Base-by-base conservation (phyloP, 75 land plant genomes). In the Pinus tabuliformis region DNA sequence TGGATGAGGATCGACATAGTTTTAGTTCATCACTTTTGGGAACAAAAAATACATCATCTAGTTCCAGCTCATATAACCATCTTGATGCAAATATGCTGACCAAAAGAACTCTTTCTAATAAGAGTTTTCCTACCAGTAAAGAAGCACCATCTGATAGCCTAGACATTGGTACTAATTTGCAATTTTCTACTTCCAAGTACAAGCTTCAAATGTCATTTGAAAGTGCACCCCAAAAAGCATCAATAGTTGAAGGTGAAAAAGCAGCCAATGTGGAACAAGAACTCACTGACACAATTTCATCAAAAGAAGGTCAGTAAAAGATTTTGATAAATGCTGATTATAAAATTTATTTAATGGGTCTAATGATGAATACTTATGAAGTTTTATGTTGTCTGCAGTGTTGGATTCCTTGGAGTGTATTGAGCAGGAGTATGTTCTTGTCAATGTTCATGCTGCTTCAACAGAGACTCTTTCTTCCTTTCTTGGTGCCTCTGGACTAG, bases 361-460 rank as follows among this genome's bases (percentile, higher is more conserved):
- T 30, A 7, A 64, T 49, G 54, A 49, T 49, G 21, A 42, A 20
- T n/a, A 39, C 24, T 42, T 11, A 68, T 42, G 39, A 68, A 3
- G 24, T 68, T 62, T 56, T 61, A 16, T 30, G 54, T 37, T 80
- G 65, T 77, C 65, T 62, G 22, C 28, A 82, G 79, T 85, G 68
- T 79, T 76, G 70, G 99, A 93, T 78, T 90, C 97, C 74, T 62
- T 88, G 68, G 99, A 96, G 75, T 81, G 75, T 49, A 85, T 91
- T 77, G 99, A 91, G 79, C 88, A 83, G 71, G 99, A 96, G 73
- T 96, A 96, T 86, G 99, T 96, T 36, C 58, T 96, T 77, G 97
- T 96, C 11, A 77, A 89, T 57, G 89, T 86, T 58, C 92, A 77
- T n/a, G 11, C 62, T 42, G 61, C 93, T 17, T 81, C 92, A 1